Evolutionary conservation across 2,329 filamentous ascomycete species (phyloP).

Genomic region (Emergomyces orientalis): DNA sequence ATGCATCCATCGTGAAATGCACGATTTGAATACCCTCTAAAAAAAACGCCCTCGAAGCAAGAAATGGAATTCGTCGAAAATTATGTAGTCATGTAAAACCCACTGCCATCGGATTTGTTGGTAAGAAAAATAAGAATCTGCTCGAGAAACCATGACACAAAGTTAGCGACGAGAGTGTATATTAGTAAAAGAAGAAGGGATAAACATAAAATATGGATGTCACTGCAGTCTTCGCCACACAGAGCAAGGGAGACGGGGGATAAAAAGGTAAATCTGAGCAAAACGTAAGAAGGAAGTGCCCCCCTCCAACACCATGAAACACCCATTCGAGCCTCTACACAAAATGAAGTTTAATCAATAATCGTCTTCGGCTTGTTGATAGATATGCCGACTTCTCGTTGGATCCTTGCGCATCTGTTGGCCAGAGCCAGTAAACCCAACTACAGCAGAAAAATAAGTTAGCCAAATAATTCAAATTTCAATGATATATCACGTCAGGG

Average conservation of each 20-base stretch:
- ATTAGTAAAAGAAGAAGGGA: background rate
- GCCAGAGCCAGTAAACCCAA: constrained; percentile 92
- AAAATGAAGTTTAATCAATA: constrained; percentile 21
- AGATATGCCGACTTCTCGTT: constrained; percentile 71
- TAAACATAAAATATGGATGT: background rate
- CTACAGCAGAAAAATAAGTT: constrained; percentile 41
- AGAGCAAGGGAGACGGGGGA: background rate
- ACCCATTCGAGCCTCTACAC: background rate
- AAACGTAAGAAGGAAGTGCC: background rate
- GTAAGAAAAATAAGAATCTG: constrained; percentile 5
- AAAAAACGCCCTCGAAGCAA: background rate
- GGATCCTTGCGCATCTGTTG: constrained; percentile 92
- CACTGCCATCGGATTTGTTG: background rate
- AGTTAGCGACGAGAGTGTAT: constrained; percentile 6
- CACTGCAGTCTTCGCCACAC: background rate
- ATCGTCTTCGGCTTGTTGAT: constrained; percentile 65
- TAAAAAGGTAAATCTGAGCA: background rate
- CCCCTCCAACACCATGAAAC: background rate
- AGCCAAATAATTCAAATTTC: background rate
- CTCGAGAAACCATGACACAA: constrained; percentile 1
- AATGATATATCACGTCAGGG: background rate
- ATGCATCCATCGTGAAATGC: constrained; percentile 2
- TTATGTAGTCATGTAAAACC: background rate
- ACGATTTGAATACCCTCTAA: constrained; percentile 2
- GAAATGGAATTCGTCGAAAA: background rate